These are phyloP conservation scores for Aspergillus hancockii DNA, from an alignment of 495 filamentous ascomycete species.

Conservation along the genomic window DNA sequence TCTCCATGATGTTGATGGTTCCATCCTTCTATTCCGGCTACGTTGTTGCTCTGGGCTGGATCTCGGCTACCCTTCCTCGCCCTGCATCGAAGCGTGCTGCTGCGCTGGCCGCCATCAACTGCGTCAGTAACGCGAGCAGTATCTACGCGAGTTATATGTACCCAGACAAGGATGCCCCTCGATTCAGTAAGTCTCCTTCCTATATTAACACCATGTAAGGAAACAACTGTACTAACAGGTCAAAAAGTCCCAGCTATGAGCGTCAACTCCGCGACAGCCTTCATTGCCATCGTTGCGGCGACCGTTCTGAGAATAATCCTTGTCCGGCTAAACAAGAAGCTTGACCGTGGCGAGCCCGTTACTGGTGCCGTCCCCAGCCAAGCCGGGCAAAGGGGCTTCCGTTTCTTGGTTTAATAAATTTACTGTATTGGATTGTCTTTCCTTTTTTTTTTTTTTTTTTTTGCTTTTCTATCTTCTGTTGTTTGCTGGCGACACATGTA, in stretches of 20 bases:
- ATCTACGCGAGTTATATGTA: conserved; percentile 82
- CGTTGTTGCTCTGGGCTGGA: conserved; percentile 76
- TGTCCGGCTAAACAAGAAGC: conserved; percentile 68
- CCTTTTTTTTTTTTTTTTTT: too few species aligned
- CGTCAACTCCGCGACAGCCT: conserved; percentile 69
- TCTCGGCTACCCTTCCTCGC: conserved; percentile 76
- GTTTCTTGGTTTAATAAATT: conserved; percentile 47
- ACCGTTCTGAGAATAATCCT: conserved; percentile 66
- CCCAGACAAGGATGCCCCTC: conserved; percentile 36
- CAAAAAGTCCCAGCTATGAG: conserved; percentile 63
- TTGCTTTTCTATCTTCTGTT: too few species aligned
- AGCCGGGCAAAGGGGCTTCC: conserved; percentile 60
- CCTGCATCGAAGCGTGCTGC: conserved; percentile 84
- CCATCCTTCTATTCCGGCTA: conserved; percentile 56
- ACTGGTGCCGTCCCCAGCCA: conserved; percentile 54
- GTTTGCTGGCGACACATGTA: too few species aligned
- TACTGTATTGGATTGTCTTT: too few species aligned
- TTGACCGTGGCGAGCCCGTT: conserved; percentile 56
- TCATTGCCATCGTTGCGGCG: conserved; percentile 66
- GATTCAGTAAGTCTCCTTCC: conserved; percentile 37
- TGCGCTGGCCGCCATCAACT: conserved; percentile 79
- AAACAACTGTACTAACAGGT: not conserved
- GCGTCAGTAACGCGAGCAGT: conserved; percentile 68
- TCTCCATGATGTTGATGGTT: conserved; percentile 85
- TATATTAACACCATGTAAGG: not conserved